Conservation (phyloP, 1,284 basidiomycete species). For the Trichosporon asahii region DNA sequence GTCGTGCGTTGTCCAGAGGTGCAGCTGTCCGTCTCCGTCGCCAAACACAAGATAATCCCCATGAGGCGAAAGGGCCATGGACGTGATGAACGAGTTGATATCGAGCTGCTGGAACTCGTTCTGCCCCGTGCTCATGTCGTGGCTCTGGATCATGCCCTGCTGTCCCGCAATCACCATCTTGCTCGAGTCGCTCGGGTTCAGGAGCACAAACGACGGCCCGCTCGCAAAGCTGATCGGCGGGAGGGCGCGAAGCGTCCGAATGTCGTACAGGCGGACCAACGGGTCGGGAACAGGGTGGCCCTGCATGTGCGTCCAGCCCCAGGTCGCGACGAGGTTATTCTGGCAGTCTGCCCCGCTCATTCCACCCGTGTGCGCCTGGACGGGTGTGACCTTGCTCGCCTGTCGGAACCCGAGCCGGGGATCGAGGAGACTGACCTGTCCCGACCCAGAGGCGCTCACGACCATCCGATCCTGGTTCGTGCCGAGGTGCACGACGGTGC, state of each 20-base stretch:
- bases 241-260: slow-evolving; percentile 73
- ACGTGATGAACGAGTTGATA: slow-evolving; percentile 69
- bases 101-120: slow-evolving; percentile 57
- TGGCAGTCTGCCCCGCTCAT: slow-evolving; percentile 76
- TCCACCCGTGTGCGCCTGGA: slow-evolving; percentile 74
- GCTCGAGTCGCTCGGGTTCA: slow-evolving; percentile 74
- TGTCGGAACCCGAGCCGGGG: slow-evolving; percentile 60
- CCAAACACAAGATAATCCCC: slow-evolving; percentile 90
- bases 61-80: slow-evolving; percentile 76
- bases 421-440: slow-evolving; percentile 79
- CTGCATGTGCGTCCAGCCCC: slow-evolving; percentile 84
- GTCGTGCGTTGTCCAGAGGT: slow-evolving; percentile 73
- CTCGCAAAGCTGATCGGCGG: slow-evolving; percentile 78
- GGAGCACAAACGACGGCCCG: slow-evolving; percentile 80
- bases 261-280: slow-evolving; percentile 87
- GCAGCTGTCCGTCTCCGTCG: slow-evolving; percentile 79
- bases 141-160: slow-evolving; percentile 82
- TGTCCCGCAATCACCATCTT: slow-evolving; percentile 76
- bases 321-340: slow-evolving; percentile 75
- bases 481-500: slow-evolving; percentile 45
- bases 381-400: slow-evolving; percentile 55
- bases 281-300: slow-evolving; percentile 86
- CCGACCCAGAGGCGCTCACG: slow-evolving; percentile 76
- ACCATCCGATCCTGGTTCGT: slow-evolving; percentile 51
- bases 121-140: slow-evolving; percentile 75